Conservation (phyloP, 1,284 basidiomycete species). For the Cutaneotrichosporon cyanovorans region DNA sequence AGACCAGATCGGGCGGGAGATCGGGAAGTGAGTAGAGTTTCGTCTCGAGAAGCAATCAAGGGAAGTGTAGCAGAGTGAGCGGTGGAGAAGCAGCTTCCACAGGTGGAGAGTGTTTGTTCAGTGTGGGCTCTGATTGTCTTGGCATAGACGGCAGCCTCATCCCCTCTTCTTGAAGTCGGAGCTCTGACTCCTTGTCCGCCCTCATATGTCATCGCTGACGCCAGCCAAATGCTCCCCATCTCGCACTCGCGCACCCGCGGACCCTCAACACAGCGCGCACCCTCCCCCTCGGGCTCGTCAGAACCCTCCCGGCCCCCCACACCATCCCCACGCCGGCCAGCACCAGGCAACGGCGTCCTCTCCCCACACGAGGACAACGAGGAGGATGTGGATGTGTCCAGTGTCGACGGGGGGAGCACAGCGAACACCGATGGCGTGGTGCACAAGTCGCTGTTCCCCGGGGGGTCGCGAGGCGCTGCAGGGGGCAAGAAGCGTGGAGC, state of each 20-base stretch:
- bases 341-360: conserved; percentile 1
- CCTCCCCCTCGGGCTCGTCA: conserved; percentile 6
- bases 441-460: conserved; percentile 14
- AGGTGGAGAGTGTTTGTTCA: too few relatives aligned
- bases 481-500: neutral
- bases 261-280: conserved; percentile 3
- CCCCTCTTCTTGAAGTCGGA: too few relatives aligned
- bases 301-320: conserved; percentile 8
- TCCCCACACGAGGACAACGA: conserved; percentile 3
- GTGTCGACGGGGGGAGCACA: neutral
- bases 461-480: neutral
- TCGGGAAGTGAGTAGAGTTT: conserved; percentile 12
- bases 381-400: neutral
- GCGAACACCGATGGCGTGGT: conserved; percentile 8
- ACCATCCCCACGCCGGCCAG: neutral
- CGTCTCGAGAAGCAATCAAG: neutral
- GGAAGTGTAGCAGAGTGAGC: too few relatives aligned
- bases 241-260: conserved; percentile 10
- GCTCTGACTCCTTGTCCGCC: too few relatives aligned
- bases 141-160: too few relatives aligned
- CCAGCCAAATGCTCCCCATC: conserved; percentile 20
- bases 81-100: too few relatives aligned
- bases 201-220: too few relatives aligned
- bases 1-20: conserved; percentile 16
- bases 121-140: too few relatives aligned